phyloP scores from a whole-genome alignment of 768 basidiomycete species.

The Russula sp. region DNA sequence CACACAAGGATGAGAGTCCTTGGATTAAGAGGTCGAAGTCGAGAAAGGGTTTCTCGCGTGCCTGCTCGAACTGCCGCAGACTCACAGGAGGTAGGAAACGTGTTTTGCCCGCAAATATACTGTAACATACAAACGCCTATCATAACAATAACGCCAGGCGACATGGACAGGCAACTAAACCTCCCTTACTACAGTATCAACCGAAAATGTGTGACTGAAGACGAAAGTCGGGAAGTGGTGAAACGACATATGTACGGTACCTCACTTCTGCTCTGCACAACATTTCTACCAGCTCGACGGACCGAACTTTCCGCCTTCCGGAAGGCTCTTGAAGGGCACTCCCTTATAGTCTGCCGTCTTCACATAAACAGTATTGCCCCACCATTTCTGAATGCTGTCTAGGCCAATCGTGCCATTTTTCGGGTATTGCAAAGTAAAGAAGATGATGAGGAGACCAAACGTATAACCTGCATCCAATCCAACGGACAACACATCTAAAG shows the following conservation, averaged over 20 bases:
- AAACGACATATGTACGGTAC: too few species aligned
- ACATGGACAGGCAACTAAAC: too few species aligned
- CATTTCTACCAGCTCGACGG: constrained; percentile 20
- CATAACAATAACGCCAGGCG: too few species aligned
- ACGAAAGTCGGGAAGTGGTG: too few species aligned
- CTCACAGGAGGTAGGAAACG: too few species aligned
- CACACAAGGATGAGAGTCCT: too few species aligned
- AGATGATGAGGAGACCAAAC: constrained; percentile 53
- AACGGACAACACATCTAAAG: constrained; percentile 58
- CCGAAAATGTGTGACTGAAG: too few species aligned
- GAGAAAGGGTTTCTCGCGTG: too few species aligned
- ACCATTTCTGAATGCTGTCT: constrained; percentile 57
- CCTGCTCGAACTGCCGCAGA: too few species aligned
- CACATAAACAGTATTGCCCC: constrained; percentile 56
- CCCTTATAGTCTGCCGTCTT: constrained; percentile 36
- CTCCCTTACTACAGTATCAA: too few species aligned
- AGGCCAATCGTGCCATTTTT: constrained; percentile 55
- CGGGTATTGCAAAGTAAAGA: constrained; percentile 66
- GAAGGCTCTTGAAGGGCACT: constrained; percentile 23
- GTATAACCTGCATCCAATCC: constrained; percentile 69
- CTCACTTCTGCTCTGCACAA: too few species aligned
- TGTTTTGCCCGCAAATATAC: constrained; percentile 52
- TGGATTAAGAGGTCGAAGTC: constrained; percentile 13
- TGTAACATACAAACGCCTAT: too few species aligned
- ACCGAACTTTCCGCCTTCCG: constrained; percentile 24